A percentile compares a stretch with the other conserved stretches of the same genome.
phyloP scores from a whole-genome alignment of 2,329 filamentous ascomycete species.

The Fusarium chuoi region DNA sequence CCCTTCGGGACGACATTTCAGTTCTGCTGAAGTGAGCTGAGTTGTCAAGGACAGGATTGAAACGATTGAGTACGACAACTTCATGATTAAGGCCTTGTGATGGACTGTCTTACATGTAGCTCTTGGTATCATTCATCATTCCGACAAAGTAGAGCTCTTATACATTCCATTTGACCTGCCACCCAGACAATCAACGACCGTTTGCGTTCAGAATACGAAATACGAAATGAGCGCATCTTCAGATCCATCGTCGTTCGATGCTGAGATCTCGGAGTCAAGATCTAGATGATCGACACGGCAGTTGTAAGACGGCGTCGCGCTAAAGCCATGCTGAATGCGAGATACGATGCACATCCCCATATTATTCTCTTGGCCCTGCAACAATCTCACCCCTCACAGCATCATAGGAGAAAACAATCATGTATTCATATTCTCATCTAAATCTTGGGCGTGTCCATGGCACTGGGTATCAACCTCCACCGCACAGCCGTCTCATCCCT shows the following conservation, averaged over 20 bases:
- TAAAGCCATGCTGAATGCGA: slow-evolving; percentile 23
- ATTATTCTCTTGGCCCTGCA: not conserved
- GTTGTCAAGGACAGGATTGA: not conserved
- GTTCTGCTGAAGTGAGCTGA: slow-evolving; percentile 2
- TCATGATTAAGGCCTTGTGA: slow-evolving; percentile 1
- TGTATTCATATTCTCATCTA: slow-evolving; percentile 14
- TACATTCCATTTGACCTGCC: not conserved
- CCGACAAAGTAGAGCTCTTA: not conserved
- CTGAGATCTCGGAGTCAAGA: not conserved
- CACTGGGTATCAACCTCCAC: slow-evolving; percentile 42
- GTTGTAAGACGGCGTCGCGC: slow-evolving; percentile 12
- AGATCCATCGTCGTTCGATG: not conserved
- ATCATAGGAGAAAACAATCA: not conserved
- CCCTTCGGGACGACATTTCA: slow-evolving; percentile 46
- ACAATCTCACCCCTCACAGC: not conserved
- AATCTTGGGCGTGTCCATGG: slow-evolving; percentile 44
- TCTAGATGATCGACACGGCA: slow-evolving; percentile 23
- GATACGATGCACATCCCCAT: slow-evolving; percentile 26
- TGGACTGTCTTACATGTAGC: not conserved
- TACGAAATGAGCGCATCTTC: not conserved
- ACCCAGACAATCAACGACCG: not conserved
- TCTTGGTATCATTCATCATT: not conserved
- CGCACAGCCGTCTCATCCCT: slow-evolving; percentile 42
- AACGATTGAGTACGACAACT: not conserved
- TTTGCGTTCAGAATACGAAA: slow-evolving; percentile 23